Base-by-base conservation (phyloP, 2,329 filamentous ascomycete species). In the Trichoderma endophyticum region DNA sequence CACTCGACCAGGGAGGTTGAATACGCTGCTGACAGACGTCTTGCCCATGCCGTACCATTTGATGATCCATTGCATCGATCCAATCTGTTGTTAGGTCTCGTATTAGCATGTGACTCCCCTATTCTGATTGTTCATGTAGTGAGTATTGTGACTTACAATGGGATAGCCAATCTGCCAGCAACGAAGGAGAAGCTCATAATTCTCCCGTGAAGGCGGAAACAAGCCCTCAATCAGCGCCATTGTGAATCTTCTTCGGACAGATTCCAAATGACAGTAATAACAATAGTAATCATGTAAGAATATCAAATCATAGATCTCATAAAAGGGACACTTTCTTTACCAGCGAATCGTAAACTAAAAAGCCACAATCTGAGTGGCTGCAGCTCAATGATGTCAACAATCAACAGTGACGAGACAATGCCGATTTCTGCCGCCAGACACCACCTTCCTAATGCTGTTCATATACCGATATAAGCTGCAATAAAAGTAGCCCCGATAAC, bases 31-130 rank as follows among this genome's bases (percentile, higher is more conserved):
- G 21, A 90, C 87, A 4, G 94, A 97, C 3, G 95, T 97, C 83
- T 98, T 98, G 80, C 96, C 96, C 85, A 95, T 94, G 65, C 93
- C 93, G 81, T 98, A 96, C 87, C 89, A 97, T 70, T 89, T 87
- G n/a, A 87, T 83, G 71, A 91, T 72, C 91, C 92, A 97, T 89
- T 97, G 94, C 26, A 89, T 66, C 1, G 89, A 87, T 0, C 91
- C 91, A 74, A 94, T 78, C 94, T 97, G 73, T 34, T 74, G 21
- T 24, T 48, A 18, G 0, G 0, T 43, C 26, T 36, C 12, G 4
- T 5, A 32, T 61, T 9, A 43, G 15, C 12, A 28, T 18, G 5
- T 32, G 28, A 21, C 4, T 54, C 8, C 8, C 15, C 3, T 4
- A 70, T 18, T n/a, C 8, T 12, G 5, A 9, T 34, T 2, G 12